Evolutionary conservation across 306 rosid species (phyloP), one percentile per base, ranked within the genome.

Genomic region (Quercus engelmannii): DNA sequence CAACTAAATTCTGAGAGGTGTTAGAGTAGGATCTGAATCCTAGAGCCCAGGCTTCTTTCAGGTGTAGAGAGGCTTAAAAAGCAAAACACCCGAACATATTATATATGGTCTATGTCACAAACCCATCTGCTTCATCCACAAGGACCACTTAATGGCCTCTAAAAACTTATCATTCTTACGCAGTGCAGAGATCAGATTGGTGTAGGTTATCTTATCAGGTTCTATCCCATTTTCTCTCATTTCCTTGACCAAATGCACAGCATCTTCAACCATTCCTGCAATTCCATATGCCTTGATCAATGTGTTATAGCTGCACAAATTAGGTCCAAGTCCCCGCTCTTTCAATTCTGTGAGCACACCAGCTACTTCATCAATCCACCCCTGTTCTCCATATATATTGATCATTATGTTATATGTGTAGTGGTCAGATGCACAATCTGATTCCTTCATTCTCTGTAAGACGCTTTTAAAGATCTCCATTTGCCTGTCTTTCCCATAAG

Each of bases 91-190:
- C 31, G 14, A 78, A 63, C 74, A 69, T 74, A 76, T 68, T 61
- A 71, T 3, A 59, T 62, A 70, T 77, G 58, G 67, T 76, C 69
- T 58, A 69, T 70, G 77, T 88, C 85, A 90, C 73, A 91, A 73
- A 23, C 90, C 87, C 84, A 91, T 55, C 89, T 95, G 99, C 92
- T 95, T 95, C 97, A 93, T 88, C 98, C 99, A 93, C 74, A 93
- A 77, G 5, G 99, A 95, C 99, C 98, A 95, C 85, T 90, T 95
- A 64, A 95, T 92, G 38, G 99, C 99, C 88, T 95, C 98, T 59
- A 95, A 86, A 87, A 80, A 90, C 55, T 93, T 68, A 78, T 95
- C 98, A 76, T 95, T 95, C 78, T 88, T 88, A 28, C 79, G 74
- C 65, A 91, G 76, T 17, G 99, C 93, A 33, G 71, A 74, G 79